phyloP scores from a whole-genome alignment of 2,329 filamentous ascomycete genomes.

The Xylaria sp. region DNA sequence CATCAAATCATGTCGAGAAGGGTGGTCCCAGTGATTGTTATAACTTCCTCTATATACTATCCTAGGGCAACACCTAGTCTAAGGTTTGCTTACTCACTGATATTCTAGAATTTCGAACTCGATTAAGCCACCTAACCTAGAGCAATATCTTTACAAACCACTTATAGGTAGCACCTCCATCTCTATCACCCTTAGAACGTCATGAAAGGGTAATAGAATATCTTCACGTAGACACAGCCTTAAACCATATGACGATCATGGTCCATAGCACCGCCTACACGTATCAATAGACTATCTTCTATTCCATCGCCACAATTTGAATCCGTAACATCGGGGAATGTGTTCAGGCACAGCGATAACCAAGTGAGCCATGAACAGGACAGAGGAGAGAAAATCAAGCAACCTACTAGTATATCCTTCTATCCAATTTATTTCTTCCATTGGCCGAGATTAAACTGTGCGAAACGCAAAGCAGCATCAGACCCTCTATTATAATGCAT shows the following conservation, averaged over 20 bases:
- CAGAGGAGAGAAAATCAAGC: not conserved
- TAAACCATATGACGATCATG: not conserved
- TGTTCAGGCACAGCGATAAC: not conserved
- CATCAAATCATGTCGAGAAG: no score
- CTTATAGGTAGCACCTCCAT: not conserved
- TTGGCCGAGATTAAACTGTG: not conserved
- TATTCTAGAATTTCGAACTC: not conserved
- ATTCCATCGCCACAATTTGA: no score
- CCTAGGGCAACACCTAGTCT: not conserved
- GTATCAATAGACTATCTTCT: not conserved
- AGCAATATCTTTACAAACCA: not conserved
- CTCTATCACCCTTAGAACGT: not conserved
- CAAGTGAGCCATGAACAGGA: not conserved
- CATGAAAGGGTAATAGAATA: no score
- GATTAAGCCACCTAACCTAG: not conserved
- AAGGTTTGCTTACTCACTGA: not conserved
- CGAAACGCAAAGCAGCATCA: not conserved
- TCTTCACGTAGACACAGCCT: not conserved
- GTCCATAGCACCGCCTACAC: no score
- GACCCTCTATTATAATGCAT: not conserved
- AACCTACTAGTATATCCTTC: not conserved
- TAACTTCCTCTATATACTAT: not conserved
- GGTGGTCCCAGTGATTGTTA: no score
- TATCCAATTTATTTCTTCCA: not conserved
- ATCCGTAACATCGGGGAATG: not conserved